Evolutionary conservation across 2,329 filamentous ascomycete species (phyloP).

Genomic region (Pseudogymnoascus sp.): DNA sequence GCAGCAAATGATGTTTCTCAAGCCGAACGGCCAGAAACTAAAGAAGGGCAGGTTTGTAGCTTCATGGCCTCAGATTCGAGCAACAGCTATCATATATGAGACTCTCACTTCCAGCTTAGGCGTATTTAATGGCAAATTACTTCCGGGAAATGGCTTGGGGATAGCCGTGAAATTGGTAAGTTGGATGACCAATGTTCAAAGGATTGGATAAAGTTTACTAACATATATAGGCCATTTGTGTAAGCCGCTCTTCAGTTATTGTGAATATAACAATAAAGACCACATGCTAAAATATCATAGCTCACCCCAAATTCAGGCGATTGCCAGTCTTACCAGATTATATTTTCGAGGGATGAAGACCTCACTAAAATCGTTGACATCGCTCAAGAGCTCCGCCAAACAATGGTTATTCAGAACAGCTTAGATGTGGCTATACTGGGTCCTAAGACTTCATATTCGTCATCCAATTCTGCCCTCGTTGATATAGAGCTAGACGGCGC

Average conservation of each 20-base stretch:
- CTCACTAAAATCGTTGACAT: slow-evolving; percentile 41
- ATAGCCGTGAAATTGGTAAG: slow-evolving; percentile 50
- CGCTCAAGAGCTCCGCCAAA: slow-evolving; percentile 35
- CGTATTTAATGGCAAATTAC: slow-evolving; percentile 38
- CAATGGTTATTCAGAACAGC: slow-evolving; percentile 37
- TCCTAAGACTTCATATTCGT: slow-evolving; percentile 28
- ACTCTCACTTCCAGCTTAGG: slow-evolving; percentile 33
- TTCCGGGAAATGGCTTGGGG: slow-evolving; percentile 45
- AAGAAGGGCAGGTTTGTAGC: not conserved
- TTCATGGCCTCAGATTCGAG: not conserved
- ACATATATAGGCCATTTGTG: not conserved
- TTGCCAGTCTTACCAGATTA: slow-evolving; percentile 38
- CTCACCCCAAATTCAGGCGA: slow-evolving; percentile 47
- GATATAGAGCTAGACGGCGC: slow-evolving; percentile 36
- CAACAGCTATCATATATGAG: not conserved
- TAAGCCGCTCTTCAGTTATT: not conserved
- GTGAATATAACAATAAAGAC: not conserved
- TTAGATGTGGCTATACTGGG: slow-evolving; percentile 31
- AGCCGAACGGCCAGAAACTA: not conserved
- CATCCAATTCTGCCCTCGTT: slow-evolving; percentile 28
- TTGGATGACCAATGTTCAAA: slow-evolving; percentile 10
- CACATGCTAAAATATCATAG: slow-evolving; percentile 19
- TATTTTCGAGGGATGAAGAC: slow-evolving; percentile 42
- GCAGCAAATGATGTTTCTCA: not conserved
- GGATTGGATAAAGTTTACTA: not conserved